Evolutionary conservation across 176 grass and related monocot species (phyloP).

Genomic region (Pontederia paniculata): DNA sequence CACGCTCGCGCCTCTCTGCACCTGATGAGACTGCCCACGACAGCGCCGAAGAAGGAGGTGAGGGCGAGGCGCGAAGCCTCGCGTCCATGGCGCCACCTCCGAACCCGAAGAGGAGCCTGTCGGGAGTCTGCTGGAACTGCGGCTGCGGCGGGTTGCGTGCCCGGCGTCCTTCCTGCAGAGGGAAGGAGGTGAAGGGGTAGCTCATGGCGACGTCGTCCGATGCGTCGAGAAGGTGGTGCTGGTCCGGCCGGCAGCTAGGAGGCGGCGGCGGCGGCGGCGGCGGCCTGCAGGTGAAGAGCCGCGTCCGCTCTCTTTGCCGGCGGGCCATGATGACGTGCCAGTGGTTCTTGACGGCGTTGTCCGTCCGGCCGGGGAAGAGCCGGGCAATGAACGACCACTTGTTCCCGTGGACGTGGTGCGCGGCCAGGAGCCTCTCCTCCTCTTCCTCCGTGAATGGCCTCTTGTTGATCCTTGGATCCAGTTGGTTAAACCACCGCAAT

Average conservation of each 20-base stretch:
- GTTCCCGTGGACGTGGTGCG: conserved; percentile 15
- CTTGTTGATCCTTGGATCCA: conserved; percentile 18
- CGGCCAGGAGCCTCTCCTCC: conserved; percentile 15
- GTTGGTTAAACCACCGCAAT: conserved; percentile 21
- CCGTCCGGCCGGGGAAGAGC: conserved; percentile 9
- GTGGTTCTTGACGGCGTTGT: conserved; percentile 24
- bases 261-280: too few relatives aligned
- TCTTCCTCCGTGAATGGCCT: conserved; percentile 21
- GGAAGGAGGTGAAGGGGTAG: neutral
- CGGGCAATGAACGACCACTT: conserved; percentile 19
- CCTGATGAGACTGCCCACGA: neutral
- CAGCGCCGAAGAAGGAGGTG: neutral
- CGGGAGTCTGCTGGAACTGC: neutral
- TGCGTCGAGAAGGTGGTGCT: neutral
- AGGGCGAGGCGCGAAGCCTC: too few relatives aligned
- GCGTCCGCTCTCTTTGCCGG: conserved; percentile 4
- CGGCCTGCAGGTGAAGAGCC: neutral
- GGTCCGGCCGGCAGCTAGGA: too few relatives aligned
- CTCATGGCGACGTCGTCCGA: too few relatives aligned
- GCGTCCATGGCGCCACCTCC: neutral
- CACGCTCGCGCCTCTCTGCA: too few relatives aligned
- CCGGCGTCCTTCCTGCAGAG: too few relatives aligned
- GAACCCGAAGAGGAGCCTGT: neutral
- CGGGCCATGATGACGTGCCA: conserved; percentile 21
- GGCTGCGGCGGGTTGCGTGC: neutral